A percentile compares a stretch with the other conserved stretches of the same genome.
Conservation (phyloP, 352 stramenopile species). For the Phytophthora fragariae region DNA sequence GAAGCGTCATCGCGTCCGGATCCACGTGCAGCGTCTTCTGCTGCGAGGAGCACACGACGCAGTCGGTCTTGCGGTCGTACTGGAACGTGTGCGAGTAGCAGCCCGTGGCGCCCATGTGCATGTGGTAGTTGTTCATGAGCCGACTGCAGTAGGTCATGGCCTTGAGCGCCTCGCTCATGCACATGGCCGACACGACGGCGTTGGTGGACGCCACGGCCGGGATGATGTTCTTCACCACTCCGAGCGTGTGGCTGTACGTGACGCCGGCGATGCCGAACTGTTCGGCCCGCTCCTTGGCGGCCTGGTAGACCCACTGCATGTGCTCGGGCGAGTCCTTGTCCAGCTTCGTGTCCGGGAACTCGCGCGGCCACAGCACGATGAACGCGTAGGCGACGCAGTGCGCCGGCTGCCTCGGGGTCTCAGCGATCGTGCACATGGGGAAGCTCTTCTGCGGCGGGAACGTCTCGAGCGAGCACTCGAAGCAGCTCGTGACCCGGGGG, state of each 20-base stretch:
- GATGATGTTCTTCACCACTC: constrained; percentile 99
- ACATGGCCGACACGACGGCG: constrained; percentile 95
- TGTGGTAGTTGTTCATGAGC: constrained; percentile 98
- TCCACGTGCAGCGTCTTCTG: constrained; percentile 67
- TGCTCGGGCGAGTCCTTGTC: constrained; percentile 97
- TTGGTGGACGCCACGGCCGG: constrained; percentile 97
- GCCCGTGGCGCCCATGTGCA: constrained; percentile 97
- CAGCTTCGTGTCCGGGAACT: constrained; percentile 95
- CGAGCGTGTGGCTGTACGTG: constrained; percentile 97
- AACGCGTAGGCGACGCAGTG: constrained; percentile 98
- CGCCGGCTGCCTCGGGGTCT: constrained; percentile 96
- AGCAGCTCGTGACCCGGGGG: constrained; percentile 97
- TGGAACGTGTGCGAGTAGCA: constrained; percentile 98
- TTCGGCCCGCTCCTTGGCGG: constrained; percentile 90
- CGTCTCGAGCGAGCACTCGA: constrained; percentile 98
- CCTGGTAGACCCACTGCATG: constrained; percentile 98
- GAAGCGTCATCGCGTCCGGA: constrained; percentile 57
- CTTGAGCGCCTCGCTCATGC: constrained; percentile 98
- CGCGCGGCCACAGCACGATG: constrained; percentile 95
- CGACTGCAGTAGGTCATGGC: constrained; percentile 96
- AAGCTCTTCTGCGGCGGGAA: constrained; percentile 97
- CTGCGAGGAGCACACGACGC: constrained; percentile 87
- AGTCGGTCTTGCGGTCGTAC: constrained; percentile 94
- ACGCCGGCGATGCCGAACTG: constrained; percentile 96
- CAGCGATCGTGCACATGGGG: constrained; percentile 97